These are phyloP conservation scores for Dryas octopetala DNA, from an alignment of 306 rosid species.

Conservation along the genomic window DNA sequence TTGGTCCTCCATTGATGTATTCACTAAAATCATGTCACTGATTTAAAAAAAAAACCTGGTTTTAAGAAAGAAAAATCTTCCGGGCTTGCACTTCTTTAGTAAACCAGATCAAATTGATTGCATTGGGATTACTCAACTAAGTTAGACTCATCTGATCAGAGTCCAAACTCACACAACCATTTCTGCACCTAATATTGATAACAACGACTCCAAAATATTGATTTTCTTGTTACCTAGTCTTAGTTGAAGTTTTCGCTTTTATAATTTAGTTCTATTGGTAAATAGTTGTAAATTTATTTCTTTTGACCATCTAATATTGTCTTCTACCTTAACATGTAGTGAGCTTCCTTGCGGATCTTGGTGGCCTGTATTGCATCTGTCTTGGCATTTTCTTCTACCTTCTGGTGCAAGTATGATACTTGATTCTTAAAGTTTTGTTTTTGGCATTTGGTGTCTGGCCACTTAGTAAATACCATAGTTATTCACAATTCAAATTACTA, in stretches of 20 bases:
- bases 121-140: no score
- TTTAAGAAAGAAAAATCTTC: no score
- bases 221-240: not conserved
- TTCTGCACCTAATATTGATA: not conserved
- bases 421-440: slow-evolving; percentile 1
- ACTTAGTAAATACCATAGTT: not conserved
- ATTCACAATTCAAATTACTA: not conserved
- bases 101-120: no score
- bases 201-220: not conserved
- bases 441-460: not conserved
- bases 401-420: slow-evolving; percentile 65
- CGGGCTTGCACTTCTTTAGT: no score
- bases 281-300: not conserved
- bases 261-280: not conserved
- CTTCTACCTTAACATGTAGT: slow-evolving; percentile 47
- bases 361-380: slow-evolving; percentile 95
- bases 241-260: not conserved
- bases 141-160: no score
- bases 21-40: no score
- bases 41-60: no score
- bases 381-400: slow-evolving; percentile 83
- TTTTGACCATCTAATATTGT: slow-evolving; percentile 25
- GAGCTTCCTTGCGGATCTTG: slow-evolving; percentile 97
- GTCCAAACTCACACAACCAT: no score
- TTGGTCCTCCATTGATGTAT: no score